These are phyloP conservation scores for Rhizopus delemar DNA, from an alignment of 371 early-diverging fungal genomes.

Conservation along the genomic window DNA sequence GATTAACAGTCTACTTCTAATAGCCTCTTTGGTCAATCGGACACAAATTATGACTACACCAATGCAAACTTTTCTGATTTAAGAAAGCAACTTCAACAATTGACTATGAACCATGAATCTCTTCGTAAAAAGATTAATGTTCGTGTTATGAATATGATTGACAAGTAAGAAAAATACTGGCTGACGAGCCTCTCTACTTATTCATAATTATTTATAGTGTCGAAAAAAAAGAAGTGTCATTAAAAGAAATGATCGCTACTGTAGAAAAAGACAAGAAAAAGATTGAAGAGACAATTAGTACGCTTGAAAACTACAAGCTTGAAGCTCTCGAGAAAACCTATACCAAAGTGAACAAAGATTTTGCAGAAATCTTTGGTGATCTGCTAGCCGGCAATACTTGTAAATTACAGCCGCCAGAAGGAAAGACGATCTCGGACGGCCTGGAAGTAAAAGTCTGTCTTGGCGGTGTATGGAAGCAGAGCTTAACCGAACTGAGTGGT, in stretches of 20 bases:
- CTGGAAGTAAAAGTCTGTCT: slow-evolving; percentile 95
- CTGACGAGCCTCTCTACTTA: background rate
- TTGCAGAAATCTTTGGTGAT: slow-evolving; percentile 94
- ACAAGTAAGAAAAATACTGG: slow-evolving; percentile 56
- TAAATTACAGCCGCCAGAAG: slow-evolving; percentile 84
- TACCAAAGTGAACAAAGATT: slow-evolving; percentile 90
- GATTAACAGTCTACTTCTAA: background rate
- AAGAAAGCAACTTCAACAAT: slow-evolving; percentile 68
- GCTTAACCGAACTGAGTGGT: slow-evolving; percentile 97
- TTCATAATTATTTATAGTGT: slow-evolving; percentile 46
- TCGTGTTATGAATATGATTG: slow-evolving; percentile 94
- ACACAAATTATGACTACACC: slow-evolving; percentile 81
- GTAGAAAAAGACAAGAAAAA: slow-evolving; percentile 92
- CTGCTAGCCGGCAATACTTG: slow-evolving; percentile 91
- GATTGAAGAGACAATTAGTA: slow-evolving; percentile 90
- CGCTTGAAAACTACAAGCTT: slow-evolving; percentile 87
- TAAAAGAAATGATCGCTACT: slow-evolving; percentile 86
- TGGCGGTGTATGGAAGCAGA: slow-evolving; percentile 98
- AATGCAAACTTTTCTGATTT: slow-evolving; percentile 70
- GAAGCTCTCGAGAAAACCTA: slow-evolving; percentile 90
- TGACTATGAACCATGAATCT: slow-evolving; percentile 72
- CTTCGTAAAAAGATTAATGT: slow-evolving; percentile 89
- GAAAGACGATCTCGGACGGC: slow-evolving; percentile 80
- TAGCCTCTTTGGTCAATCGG: slow-evolving; percentile 76
- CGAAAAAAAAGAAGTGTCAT: slow-evolving; percentile 83